A percentile compares a stretch with the other conserved stretches of the same genome.
Evolutionary conservation across 768 basidiomycete species (phyloP).

Genomic region (Termitomyces sp.): DNA sequence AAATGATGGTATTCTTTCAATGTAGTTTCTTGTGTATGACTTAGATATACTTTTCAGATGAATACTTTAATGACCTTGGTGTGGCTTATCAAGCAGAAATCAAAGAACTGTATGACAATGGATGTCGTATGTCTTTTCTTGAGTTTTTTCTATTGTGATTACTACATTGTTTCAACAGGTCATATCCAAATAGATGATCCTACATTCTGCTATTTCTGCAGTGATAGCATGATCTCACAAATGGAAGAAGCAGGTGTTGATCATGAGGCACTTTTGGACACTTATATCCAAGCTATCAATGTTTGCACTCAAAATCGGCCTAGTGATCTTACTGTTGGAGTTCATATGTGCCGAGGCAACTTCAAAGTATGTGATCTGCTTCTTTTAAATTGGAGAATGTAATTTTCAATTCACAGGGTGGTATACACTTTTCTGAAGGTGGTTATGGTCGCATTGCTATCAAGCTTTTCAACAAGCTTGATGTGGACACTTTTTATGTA

Average conservation of each 20-base stretch:
- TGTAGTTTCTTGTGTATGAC: not conserved
- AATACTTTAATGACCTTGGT: slow-evolving; percentile 45
- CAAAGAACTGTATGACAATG: slow-evolving; percentile 38
- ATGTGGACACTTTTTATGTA: slow-evolving; percentile 52
- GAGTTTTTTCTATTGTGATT: not conserved
- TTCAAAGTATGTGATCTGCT: slow-evolving; percentile 35
- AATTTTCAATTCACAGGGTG: slow-evolving; percentile 19
- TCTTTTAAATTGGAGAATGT: slow-evolving; percentile 5
- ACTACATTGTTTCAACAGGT: slow-evolving; percentile 20
- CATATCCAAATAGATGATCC: slow-evolving; percentile 50
- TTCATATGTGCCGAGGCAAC: slow-evolving; percentile 60
- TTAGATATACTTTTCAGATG: slow-evolving; percentile 32
- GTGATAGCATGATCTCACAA: slow-evolving; percentile 41
- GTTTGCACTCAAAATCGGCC: slow-evolving; percentile 47
- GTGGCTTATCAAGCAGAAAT: slow-evolving; percentile 44
- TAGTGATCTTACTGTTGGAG: slow-evolving; percentile 44
- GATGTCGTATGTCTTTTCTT: slow-evolving; percentile 35
- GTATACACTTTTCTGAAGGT: slow-evolving; percentile 55
- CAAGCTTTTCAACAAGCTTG: slow-evolving; percentile 52
- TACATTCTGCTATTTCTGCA: slow-evolving; percentile 62
- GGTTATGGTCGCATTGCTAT: slow-evolving; percentile 49
- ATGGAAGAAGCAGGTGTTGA: slow-evolving; percentile 60
- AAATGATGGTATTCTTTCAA: slow-evolving; percentile 40
- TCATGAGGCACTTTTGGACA: slow-evolving; percentile 57
- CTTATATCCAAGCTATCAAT: slow-evolving; percentile 65